Evolutionary conservation across 73 alveolate species (phyloP).

Genomic region (Tetrahymena thermophila): DNA sequence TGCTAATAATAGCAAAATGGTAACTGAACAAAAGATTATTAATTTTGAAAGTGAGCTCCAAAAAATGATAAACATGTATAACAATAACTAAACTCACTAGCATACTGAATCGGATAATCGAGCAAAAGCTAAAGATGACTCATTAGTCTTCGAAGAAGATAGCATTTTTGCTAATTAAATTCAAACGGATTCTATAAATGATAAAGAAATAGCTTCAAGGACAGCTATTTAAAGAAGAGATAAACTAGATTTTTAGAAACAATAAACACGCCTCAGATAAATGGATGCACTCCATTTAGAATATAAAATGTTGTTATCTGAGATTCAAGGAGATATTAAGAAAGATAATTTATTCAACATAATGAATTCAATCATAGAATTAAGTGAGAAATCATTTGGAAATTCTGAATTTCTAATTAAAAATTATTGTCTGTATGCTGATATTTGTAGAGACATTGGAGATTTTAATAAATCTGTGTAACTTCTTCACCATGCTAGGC

Average conservation of each 20-base stretch:
- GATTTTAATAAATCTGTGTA: neutral
- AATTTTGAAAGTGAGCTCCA: neutral
- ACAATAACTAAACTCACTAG: neutral
- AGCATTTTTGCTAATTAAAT: neutral
- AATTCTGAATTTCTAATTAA: neutral
- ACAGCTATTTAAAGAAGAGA: neutral
- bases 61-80: neutral
- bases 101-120: neutral
- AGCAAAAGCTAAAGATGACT: neutral
- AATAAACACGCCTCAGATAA: neutral
- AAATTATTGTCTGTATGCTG: neutral
- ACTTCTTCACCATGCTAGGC: neutral
- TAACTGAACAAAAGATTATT: neutral
- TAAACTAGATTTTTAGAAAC: neutral
- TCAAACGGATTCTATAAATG: neutral
- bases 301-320: neutral
- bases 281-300: neutral
- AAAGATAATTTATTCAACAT: neutral
- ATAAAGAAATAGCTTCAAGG: neutral
- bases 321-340: neutral
- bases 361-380: neutral
- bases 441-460: neutral
- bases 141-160: neutral
- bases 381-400: neutral
- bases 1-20: neutral